Conservation (phyloP, 768 basidiomycete species). For the Amanita polypyramis region DNA sequence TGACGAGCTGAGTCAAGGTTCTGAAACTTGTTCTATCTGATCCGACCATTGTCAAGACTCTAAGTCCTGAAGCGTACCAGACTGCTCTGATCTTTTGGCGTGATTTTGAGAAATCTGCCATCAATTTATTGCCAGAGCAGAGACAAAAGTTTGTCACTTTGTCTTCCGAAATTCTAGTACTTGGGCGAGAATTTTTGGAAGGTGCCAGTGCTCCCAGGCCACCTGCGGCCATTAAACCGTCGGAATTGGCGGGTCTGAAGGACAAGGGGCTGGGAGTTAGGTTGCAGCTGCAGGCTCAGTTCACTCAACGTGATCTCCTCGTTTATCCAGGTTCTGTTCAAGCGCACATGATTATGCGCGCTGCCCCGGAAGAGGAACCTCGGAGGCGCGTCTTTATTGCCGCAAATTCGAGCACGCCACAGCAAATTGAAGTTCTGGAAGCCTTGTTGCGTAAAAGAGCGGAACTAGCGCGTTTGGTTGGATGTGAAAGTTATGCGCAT, state of each 20-base stretch:
- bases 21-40: slow-evolving; percentile 63
- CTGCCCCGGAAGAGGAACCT: slow-evolving; percentile 77
- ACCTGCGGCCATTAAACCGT: slow-evolving; percentile 56
- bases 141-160: slow-evolving; percentile 79
- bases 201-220: slow-evolving; percentile 53
- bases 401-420: slow-evolving; percentile 61
- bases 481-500: slow-evolving; percentile 76
- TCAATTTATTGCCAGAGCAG: slow-evolving; percentile 71
- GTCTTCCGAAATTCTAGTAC: slow-evolving; percentile 79
- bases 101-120: slow-evolving; percentile 97
- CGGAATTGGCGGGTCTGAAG: slow-evolving; percentile 62
- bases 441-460: slow-evolving; percentile 64
- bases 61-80: slow-evolving; percentile 67
- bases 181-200: slow-evolving; percentile 79
- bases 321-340: slow-evolving; percentile 84
- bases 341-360: slow-evolving; percentile 88
- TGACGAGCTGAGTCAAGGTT: slow-evolving; percentile 34
- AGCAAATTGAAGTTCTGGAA: slow-evolving; percentile 73
- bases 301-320: slow-evolving; percentile 63
- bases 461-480: slow-evolving; percentile 76
- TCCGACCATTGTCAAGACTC: slow-evolving; percentile 49
- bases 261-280: slow-evolving; percentile 70
- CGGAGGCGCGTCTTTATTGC: slow-evolving; percentile 78
- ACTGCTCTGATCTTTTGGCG: slow-evolving; percentile 92
- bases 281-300: slow-evolving; percentile 64